These are phyloP conservation scores for Hypoxylon sp. DNA, from an alignment of 2,329 filamentous ascomycete species.

Conservation along the genomic window DNA sequence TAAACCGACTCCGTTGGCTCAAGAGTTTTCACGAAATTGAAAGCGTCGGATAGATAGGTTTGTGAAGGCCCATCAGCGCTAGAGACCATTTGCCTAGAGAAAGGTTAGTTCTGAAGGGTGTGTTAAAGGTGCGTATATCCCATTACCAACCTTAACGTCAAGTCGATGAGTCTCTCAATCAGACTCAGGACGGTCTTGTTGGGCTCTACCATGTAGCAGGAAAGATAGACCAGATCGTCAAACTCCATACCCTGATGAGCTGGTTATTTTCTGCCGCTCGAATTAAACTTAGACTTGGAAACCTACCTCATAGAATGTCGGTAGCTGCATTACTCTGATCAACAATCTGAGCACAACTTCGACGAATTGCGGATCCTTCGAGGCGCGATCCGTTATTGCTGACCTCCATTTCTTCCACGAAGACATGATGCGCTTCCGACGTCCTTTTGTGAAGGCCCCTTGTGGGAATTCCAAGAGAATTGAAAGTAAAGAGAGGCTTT, in stretches of 20 bases:
- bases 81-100: conserved; percentile 39
- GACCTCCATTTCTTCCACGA: conserved; percentile 44
- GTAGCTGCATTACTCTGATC: conserved; percentile 43
- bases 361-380: conserved; percentile 36
- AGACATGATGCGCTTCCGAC: conserved; percentile 45
- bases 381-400: conserved; percentile 31
- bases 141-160: conserved; percentile 40
- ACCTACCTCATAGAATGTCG: conserved; percentile 45
- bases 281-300: neutral
- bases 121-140: neutral
- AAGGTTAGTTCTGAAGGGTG: conserved; percentile 25
- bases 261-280: conserved; percentile 14
- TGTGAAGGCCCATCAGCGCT: conserved; percentile 37
- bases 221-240: conserved; percentile 41
- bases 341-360: conserved; percentile 40
- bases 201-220: conserved; percentile 25
- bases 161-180: conserved; percentile 40
- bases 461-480: conserved; percentile 41
- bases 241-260: conserved; percentile 43
- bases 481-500: conserved; percentile 34
- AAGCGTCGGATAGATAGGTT: conserved; percentile 39
- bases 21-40: conserved; percentile 35
- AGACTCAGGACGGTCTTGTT: conserved; percentile 27
- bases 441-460: conserved; percentile 41
- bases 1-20: conserved; percentile 19